Conservation (phyloP, 805 yeast genomes). For the Yarrowia keelungensis region DNA sequence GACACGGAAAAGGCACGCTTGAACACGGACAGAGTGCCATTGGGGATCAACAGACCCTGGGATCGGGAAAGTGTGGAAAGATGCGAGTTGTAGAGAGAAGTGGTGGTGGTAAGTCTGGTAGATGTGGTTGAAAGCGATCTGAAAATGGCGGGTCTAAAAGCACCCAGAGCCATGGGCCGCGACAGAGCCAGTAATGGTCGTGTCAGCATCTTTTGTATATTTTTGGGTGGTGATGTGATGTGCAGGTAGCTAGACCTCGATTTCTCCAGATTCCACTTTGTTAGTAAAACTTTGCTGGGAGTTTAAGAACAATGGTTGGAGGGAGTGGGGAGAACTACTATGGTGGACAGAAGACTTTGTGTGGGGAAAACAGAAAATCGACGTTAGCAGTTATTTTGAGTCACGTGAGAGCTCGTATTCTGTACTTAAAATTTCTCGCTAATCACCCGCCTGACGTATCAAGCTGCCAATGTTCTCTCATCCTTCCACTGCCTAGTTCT, state of each 20-base stretch:
- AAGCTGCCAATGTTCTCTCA: too few species aligned
- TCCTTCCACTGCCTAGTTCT: too few species aligned
- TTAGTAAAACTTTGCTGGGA: slow-evolving; percentile 37
- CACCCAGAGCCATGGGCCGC: slow-evolving; percentile 9
- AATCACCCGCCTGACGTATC: too few species aligned
- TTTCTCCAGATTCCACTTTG: slow-evolving; percentile 20
- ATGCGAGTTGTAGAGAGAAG: slow-evolving; percentile 4
- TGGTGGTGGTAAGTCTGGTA: neutral
- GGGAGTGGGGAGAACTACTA: neutral
- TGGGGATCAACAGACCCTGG: neutral
- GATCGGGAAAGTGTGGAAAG: slow-evolving; percentile 26
- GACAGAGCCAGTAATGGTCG: slow-evolving; percentile 30
- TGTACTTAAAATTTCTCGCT: neutral
- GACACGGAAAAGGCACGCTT: slow-evolving; percentile 3
- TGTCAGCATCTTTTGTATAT: neutral
- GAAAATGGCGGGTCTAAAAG: neutral
- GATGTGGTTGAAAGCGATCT: slow-evolving; percentile 9
- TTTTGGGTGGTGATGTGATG: neutral
- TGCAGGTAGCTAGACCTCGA: neutral
- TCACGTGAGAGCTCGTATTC: too few species aligned
- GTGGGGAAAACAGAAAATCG: neutral
- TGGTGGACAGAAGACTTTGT: neutral
- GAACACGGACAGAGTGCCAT: slow-evolving; percentile 5
- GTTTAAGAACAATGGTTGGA: slow-evolving; percentile 25
- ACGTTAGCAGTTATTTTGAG: too few species aligned